Conservation (phyloP, 169 alveolate genomes). For the Hammondia hammondi region DNA sequence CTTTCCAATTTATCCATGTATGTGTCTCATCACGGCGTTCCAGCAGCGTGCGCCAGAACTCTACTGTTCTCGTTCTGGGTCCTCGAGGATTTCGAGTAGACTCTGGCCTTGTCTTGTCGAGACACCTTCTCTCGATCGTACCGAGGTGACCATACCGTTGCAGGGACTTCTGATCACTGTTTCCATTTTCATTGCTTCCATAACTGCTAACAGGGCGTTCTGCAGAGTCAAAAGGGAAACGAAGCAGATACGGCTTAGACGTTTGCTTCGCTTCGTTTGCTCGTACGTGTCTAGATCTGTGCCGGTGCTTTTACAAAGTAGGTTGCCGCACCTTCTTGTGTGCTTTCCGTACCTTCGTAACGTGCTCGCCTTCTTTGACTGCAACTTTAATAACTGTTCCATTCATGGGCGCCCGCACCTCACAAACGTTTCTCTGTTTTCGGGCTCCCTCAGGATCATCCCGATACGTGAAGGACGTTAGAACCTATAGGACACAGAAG, state of each 20-base stretch:
- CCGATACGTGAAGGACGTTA: not conserved
- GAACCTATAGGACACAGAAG: not conserved
- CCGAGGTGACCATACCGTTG: not conserved
- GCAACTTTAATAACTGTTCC: not conserved
- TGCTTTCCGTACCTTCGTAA: not conserved
- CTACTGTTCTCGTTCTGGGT: not conserved
- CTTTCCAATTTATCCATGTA: too few species aligned
- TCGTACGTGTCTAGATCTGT: too few species aligned
- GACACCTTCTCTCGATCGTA: not conserved
- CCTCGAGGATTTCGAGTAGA: not conserved
- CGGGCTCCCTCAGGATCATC: not conserved
- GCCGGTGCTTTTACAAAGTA: too few species aligned
- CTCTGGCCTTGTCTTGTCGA: not conserved
- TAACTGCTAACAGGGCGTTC: not conserved
- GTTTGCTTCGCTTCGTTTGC: not conserved
- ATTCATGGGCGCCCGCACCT: not conserved
- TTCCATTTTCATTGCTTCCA: not conserved
- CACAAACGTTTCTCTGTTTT: not conserved
- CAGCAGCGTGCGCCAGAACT: too few species aligned
- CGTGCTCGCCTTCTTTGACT: conserved; percentile 1
- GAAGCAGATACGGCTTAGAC: not conserved
- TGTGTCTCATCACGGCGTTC: too few species aligned
- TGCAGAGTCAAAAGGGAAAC: not conserved
- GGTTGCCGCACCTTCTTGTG: too few species aligned
- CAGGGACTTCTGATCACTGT: not conserved